These are phyloP conservation scores for Gynandropsis gynandra DNA, from an alignment of 345 rosid genomes.

Conservation along the genomic window DNA sequence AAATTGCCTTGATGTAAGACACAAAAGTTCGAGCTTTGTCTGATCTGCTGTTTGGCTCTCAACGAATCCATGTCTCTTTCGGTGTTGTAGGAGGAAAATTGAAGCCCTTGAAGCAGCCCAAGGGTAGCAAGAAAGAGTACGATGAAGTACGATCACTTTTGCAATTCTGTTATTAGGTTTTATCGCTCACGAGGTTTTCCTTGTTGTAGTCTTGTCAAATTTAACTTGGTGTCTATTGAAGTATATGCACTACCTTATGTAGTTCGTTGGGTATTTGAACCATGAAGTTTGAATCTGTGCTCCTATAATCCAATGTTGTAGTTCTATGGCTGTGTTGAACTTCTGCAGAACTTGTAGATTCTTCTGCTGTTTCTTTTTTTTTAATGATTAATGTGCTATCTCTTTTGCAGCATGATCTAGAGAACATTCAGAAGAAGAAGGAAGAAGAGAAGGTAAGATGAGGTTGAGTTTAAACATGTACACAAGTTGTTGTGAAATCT, in stretches of 20 bases:
- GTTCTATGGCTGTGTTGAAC: too few species aligned
- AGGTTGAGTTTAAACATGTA: not conserved
- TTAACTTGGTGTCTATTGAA: not conserved
- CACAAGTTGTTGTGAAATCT: not conserved
- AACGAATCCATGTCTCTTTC: not conserved
- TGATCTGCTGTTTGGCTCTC: not conserved
- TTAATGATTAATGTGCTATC: not conserved
- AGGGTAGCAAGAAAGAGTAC: constrained; percentile 57
- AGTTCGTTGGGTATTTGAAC: too few species aligned
- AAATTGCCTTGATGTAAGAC: too few species aligned
- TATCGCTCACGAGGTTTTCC: not conserved
- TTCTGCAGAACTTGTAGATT: too few species aligned
- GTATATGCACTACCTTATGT: not conserved
- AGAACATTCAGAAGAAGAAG: constrained; percentile 60
- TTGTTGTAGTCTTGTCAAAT: not conserved
- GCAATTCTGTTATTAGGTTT: constrained; percentile 1
- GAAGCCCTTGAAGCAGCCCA: constrained; percentile 80
- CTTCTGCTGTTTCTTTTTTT: not conserved
- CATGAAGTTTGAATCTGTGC: too few species aligned
- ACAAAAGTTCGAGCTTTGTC: not conserved
- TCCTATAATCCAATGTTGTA: too few species aligned
- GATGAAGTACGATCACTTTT: constrained; percentile 51
- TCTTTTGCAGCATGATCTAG: constrained; percentile 40
- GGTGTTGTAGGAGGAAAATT: constrained; percentile 57
- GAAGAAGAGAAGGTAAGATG: too few species aligned